phyloP scores from a whole-genome alignment of 306 rosid genomes.

The Prunus kanzakura region DNA sequence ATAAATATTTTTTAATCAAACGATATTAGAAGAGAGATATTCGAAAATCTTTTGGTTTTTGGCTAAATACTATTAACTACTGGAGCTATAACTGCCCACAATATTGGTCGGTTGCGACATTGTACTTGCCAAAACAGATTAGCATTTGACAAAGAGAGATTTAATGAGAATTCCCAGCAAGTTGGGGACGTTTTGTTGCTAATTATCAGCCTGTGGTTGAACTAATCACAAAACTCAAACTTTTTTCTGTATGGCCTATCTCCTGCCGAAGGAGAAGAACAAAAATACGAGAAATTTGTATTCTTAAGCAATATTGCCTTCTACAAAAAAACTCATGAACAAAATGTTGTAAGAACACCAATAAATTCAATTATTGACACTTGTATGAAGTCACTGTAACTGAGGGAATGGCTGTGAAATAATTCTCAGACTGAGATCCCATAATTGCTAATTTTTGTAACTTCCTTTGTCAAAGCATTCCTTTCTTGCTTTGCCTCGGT shows the following conservation, averaged over 20 bases:
- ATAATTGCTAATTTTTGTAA: slow-evolving; percentile 74
- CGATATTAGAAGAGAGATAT: no score
- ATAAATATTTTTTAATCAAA: no score
- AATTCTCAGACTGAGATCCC: slow-evolving; percentile 78
- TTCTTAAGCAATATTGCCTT: background rate
- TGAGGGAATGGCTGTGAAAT: slow-evolving; percentile 4
- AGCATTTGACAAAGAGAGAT: no score
- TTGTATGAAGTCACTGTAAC: background rate
- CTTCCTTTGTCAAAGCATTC: slow-evolving; percentile 58
- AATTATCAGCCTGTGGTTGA: background rate
- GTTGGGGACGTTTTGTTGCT: background rate
- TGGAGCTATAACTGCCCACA: no score
- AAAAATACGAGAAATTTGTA: background rate
- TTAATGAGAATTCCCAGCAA: background rate
- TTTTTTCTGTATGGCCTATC: background rate
- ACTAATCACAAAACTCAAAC: background rate
- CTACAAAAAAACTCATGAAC: background rate
- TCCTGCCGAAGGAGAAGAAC: background rate
- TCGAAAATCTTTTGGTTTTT: no score
- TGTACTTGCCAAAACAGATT: no score
- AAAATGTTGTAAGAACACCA: background rate
- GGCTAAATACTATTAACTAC: no score
- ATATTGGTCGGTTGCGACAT: no score
- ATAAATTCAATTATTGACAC: slow-evolving; percentile 6
- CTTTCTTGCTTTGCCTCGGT: slow-evolving; percentile 74